Conservation (phyloP, 2,329 filamentous ascomycete genomes). For the Botrytis medusae region DNA sequence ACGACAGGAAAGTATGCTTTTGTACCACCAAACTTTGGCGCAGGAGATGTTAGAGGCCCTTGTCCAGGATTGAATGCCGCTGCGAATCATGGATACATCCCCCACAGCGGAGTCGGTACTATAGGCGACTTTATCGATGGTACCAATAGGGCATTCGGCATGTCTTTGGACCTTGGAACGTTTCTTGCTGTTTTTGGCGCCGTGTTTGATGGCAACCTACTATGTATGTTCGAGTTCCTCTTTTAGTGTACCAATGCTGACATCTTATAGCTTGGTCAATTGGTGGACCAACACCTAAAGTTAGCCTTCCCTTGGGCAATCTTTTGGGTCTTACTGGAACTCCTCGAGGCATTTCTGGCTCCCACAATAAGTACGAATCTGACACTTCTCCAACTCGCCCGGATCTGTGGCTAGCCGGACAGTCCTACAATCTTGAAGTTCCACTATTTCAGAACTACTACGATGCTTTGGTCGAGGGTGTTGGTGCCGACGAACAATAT, state of each 20-base stretch:
- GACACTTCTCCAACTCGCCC: conserved; percentile 52
- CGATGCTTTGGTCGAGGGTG: conserved; percentile 11
- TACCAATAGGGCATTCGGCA: conserved; percentile 20
- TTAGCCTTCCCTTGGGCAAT: conserved; percentile 29
- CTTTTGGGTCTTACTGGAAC: conserved; percentile 36
- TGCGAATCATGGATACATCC: conserved; percentile 46
- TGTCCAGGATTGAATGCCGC: conserved; percentile 45
- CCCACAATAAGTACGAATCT: conserved; percentile 53
- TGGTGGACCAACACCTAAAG: conserved; percentile 9
- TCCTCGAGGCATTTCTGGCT: conserved; percentile 48
- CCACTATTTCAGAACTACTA: conserved; percentile 16
- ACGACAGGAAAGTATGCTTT: conserved; percentile 25
- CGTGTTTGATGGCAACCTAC: neutral
- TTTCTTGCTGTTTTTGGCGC: conserved; percentile 14
- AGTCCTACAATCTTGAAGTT: conserved; percentile 11
- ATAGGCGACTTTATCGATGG: conserved; percentile 39
- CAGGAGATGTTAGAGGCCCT: conserved; percentile 26
- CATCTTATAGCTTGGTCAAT: conserved; percentile 3
- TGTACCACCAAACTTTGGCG: conserved; percentile 28
- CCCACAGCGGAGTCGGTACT: conserved; percentile 39
- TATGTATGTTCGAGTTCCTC: neutral
- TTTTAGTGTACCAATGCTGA: neutral
- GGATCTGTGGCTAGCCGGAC: conserved; percentile 42
- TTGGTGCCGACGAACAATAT: conserved; percentile 11
- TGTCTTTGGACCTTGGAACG: conserved; percentile 9